phyloP scores from a whole-genome alignment of 2,329 filamentous ascomycete genomes.

The Diplodia mutila region DNA sequence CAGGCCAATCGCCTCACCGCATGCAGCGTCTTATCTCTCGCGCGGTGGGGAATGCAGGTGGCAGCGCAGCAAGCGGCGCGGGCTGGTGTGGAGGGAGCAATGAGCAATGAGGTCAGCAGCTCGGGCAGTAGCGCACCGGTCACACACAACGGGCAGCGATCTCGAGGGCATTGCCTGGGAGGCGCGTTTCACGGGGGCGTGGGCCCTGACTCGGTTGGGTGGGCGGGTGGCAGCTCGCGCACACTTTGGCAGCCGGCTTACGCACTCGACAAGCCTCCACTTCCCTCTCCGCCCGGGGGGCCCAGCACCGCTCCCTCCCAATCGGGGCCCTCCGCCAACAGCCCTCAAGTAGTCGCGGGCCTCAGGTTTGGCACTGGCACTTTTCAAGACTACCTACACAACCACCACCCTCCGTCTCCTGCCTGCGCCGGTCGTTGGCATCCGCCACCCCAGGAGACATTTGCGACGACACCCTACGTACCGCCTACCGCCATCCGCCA shows the following conservation, averaged over 20 bases:
- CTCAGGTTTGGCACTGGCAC: background rate
- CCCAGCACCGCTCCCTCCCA: background rate
- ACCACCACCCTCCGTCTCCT: background rate
- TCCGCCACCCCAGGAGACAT: background rate
- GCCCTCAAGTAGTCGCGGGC: conserved; percentile 7
- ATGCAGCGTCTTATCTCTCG: conserved; percentile 7
- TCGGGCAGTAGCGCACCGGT: conserved; percentile 3
- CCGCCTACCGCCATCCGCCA: too few relatives aligned
- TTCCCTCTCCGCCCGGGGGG: conserved; percentile 6
- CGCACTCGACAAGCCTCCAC: conserved; percentile 12
- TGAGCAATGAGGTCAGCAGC: background rate
- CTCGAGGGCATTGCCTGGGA: background rate
- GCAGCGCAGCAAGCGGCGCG: background rate
- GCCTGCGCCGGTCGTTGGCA: conserved; percentile 18
- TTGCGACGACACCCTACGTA: too few relatives aligned
- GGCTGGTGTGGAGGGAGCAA: conserved; percentile 2
- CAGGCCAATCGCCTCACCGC: conserved; percentile 17
- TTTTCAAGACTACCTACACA: background rate
- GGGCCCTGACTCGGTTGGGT: background rate
- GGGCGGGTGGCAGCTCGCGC: background rate
- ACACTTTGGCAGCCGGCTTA: conserved; percentile 1
- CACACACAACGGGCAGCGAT: conserved; percentile 17
- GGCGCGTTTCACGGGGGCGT: background rate
- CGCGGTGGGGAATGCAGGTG: conserved; percentile 1
- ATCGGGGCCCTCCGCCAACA: conserved; percentile 4